Evolutionary conservation across 2,329 filamentous ascomycete genomes (phyloP), one percentile per base, ranked within the genome.

Genomic region (Epicoccum sorghinum): DNA sequence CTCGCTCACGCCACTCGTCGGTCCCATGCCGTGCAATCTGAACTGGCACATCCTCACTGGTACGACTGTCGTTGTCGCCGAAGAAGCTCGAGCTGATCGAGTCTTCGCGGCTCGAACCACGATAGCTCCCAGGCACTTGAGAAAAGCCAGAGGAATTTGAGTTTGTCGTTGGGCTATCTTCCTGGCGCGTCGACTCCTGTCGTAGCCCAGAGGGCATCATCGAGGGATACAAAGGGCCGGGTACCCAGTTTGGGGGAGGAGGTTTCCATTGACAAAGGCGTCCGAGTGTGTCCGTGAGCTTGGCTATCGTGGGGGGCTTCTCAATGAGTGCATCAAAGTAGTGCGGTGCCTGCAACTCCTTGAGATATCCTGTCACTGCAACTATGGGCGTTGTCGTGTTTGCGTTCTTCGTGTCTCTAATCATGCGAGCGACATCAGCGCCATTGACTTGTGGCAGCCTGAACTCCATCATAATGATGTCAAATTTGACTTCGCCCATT

Each of bases 391-490:
- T 99, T 65, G 95, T 88, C 0, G 90, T 89, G 71, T 99, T 99
- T 54, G 91, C 86, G 72, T 97, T 97, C 78, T 93, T 95, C 1
- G 93, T 97, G 71, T 98, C 93, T 42, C 95, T 88, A 63, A 99
- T 92, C 95, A 99, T 99, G 30, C 95, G 89, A 45, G 95, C 93
- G 52, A 99, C 91, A 71, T 99, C 95, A 10, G 91, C 90, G 23
- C 95, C 95, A 66, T 92, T 98, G 69, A 98, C 92, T 69, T 96
- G 91, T 8, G 95, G 93, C 40, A 99, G 80, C 72, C 93, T 96
- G 78, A 92, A 97, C 76, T 99, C 95, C 75, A 96, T 93, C 81
- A 99, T 95, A 72, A 99, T 97, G 66, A 97, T 91, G 75, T 99
- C 95, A 70, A 98, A 99, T 70, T 98, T 96, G 71, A 99, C 93